Base-by-base conservation (phyloP, 139 green algal species). In the Coccomyxa sp. region DNA sequence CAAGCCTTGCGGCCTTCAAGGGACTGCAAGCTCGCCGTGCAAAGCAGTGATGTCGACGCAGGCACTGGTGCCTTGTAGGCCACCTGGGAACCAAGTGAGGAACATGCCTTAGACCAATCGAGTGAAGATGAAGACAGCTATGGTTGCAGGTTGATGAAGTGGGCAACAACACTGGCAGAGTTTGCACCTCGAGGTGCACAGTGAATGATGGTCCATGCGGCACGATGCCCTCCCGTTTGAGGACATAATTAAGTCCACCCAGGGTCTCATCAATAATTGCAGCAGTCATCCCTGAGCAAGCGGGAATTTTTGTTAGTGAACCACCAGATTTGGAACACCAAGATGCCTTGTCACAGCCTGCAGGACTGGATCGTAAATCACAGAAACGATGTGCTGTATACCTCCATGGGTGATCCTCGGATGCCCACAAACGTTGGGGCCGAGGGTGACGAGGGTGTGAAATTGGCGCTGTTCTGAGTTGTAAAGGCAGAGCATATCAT, bases 1-100 rank as follows among this genome's bases (percentile, higher is more conserved):
- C 84, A 91, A n/a, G 79, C 71, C 76, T 92, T 94, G 76, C 91
- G 90, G 63, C 91, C 88, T 25, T 88, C 88, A 30, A 87, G 76
- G 15, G 45, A 81, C 14, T 86, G 51, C 66, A 92, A 71, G 1
- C 59, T 38, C 0, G 87, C 83, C 4, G 79, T 87, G 85, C 88
- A 92, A 7, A 87, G 66, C 16, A 90, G 63, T 9, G 83, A 57
- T 17, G 68, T 71, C 15, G 57, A 82, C 21, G 85, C 84, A 13
- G 88, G 88, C 21, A 92, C 67, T 13, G 87, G 88, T 68, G 77
- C 59, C 80, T 85, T 84, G 81, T 86, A 88, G 23, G 85, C 83
- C 30, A 86, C 81, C 59, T 82, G 77, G 30, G 21, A 71, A 60
- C 27, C 18, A 79, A 23, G 31, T 28, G 74, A 79, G 74, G 23